Evolutionary conservation across 495 filamentous ascomycete species (phyloP), one percentile per base, ranked within the genome.

Genomic region (Lophium mytilinum): DNA sequence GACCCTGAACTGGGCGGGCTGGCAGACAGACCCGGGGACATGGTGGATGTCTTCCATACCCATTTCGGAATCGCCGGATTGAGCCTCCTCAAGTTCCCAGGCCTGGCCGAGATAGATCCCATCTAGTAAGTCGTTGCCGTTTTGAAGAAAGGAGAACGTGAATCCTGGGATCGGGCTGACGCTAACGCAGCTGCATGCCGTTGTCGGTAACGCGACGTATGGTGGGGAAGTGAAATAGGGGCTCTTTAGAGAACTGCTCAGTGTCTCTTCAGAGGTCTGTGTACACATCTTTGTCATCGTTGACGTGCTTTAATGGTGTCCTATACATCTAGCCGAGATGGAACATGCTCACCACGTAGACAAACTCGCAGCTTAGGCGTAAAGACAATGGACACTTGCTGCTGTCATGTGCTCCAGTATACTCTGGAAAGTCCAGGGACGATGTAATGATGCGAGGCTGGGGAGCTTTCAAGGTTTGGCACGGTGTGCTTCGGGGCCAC

Each of bases 11-110:
- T 78, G 37, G 93, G 93, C 30, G 93, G 93, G 12, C 78, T 98
- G 62, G 84, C 90, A 8, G 93, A 97, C 75, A 77, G 93, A 58
- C 93, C 92, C 17, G 90, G 87, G 17, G 81, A 97, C 67, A 88
- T 92, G 84, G 92, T 95, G 39, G 93, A 98, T 78, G 91, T 98
- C 40, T 98, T 95, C 73, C 93, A 98, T 69, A 98, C 93, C 0
- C 62, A 80, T 39, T 98, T 98, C 72, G 90, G 87, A 39, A 65
- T 97, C 63, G 87, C 94, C 34, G 93, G 94, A 6, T 68, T 98
- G 62, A 95, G 90, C 66, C 76, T 98, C 36, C 71, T 97, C 17
- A 78, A 80, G 8, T 85, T 84, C 66, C 81, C 85, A 9, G 90
- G 86, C 0, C 69, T 97, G 24, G 73, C 82, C 62, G 83, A 87